Percentiles rank a stretch among this genome's conserved stretches.
These are phyloP conservation scores for Akanthomyces muscarius DNA, from an alignment of 2,329 filamentous ascomycete species.

Conservation along the genomic window DNA sequence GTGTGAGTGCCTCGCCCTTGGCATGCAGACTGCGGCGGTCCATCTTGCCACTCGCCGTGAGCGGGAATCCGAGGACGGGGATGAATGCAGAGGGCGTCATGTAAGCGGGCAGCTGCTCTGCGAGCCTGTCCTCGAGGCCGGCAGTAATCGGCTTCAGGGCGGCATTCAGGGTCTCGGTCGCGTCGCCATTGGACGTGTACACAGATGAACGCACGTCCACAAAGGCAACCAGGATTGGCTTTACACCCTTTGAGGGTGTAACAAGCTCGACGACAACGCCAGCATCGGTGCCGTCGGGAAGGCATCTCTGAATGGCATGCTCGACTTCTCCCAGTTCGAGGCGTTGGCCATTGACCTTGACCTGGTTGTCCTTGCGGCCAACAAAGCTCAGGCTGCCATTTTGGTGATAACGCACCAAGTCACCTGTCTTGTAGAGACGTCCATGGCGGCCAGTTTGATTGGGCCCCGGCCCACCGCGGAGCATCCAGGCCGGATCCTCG, in stretches of 20 bases:
- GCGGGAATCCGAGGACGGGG: constrained; percentile 1
- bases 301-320: constrained; percentile 13
- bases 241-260: constrained; percentile 11
- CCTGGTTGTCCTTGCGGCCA: constrained; percentile 50
- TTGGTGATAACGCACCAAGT: constrained; percentile 39
- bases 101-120: constrained; percentile 17
- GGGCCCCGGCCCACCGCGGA: constrained; percentile 3
- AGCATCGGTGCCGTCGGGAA: not conserved
- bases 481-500: constrained; percentile 11
- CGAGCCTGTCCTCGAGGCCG: constrained; percentile 8
- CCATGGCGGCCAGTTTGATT: constrained; percentile 7
- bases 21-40: constrained; percentile 16
- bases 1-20: constrained; percentile 13
- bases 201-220: not conserved
- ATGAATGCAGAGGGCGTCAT: constrained; percentile 22
- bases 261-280: constrained; percentile 18
- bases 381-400: constrained; percentile 36
- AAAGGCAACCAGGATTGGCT: constrained; percentile 19
- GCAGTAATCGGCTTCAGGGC: constrained; percentile 7
- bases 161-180: not conserved
- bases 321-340: constrained; percentile 39
- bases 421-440: constrained; percentile 44
- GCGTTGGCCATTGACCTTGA: constrained; percentile 53
- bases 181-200: not conserved
- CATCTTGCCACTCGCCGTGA: constrained; percentile 16